Evolutionary conservation across 2,329 filamentous ascomycete species (phyloP).

Genomic region (Neonectria neomacrospora): DNA sequence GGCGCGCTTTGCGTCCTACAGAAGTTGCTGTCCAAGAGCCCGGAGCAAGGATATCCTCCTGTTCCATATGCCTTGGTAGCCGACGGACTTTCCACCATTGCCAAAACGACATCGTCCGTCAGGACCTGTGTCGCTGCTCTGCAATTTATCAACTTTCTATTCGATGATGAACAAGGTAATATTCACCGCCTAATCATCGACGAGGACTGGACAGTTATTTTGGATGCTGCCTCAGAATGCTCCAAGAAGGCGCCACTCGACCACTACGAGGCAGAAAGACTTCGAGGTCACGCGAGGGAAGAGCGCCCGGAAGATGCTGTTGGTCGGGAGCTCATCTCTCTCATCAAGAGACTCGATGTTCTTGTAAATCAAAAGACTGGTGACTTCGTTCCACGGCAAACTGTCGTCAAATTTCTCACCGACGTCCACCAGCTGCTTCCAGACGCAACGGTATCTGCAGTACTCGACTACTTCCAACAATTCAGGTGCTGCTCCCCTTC

Average conservation of each 20-base stretch:
- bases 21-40: slow-evolving; percentile 69
- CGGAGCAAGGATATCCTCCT: slow-evolving; percentile 68
- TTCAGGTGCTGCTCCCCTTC: slow-evolving; percentile 79
- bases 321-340: slow-evolving; percentile 54
- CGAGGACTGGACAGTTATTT: slow-evolving; percentile 72
- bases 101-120: slow-evolving; percentile 56
- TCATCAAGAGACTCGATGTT: slow-evolving; percentile 62
- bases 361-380: slow-evolving; percentile 56
- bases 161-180: slow-evolving; percentile 62
- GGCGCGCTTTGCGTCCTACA: slow-evolving; percentile 72
- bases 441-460: slow-evolving; percentile 70
- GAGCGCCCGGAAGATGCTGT: slow-evolving; percentile 52
- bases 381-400: slow-evolving; percentile 72
- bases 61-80: slow-evolving; percentile 69
- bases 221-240: slow-evolving; percentile 69
- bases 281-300: slow-evolving; percentile 41
- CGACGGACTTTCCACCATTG: slow-evolving; percentile 65
- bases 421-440: slow-evolving; percentile 70
- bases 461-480: slow-evolving; percentile 75
- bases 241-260: slow-evolving; percentile 48
- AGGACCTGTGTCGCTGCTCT: slow-evolving; percentile 61
- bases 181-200: slow-evolving; percentile 69
- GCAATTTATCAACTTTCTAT: slow-evolving; percentile 66
- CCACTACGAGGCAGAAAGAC: slow-evolving; percentile 42
- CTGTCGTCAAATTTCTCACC: slow-evolving; percentile 74